These are phyloP conservation scores for Vanilla planifolia DNA, from an alignment of 106 monocot genomes.

Conservation along the genomic window DNA sequence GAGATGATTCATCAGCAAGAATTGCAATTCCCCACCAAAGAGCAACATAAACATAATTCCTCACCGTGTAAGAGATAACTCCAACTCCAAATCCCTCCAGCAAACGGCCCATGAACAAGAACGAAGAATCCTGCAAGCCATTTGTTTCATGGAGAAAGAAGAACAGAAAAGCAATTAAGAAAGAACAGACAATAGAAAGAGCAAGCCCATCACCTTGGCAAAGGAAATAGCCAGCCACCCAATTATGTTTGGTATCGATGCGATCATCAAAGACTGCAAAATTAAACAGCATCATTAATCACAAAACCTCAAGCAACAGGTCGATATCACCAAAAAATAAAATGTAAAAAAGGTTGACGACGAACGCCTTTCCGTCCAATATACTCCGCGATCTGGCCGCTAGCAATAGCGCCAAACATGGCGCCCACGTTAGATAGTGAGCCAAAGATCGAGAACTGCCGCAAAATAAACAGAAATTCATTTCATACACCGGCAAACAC, in stretches of 20 bases:
- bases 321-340: background rate
- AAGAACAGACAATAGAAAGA: background rate
- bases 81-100: slow-evolving; percentile 96
- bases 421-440: slow-evolving; percentile 97
- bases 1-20: too few relatives aligned
- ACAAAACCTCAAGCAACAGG: background rate
- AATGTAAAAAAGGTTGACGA: background rate
- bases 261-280: slow-evolving; percentile 85
- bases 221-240: slow-evolving; percentile 94
- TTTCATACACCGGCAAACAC: too few relatives aligned
- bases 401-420: slow-evolving; percentile 93
- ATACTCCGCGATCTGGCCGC: slow-evolving; percentile 93
- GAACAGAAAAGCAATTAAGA: background rate
- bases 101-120: slow-evolving; percentile 88
- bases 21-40: background rate
- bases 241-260: slow-evolving; percentile 82
- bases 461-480: slow-evolving; percentile 1
- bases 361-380: slow-evolving; percentile 89
- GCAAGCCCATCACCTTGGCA: slow-evolving; percentile 53
- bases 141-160: too few relatives aligned
- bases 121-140: slow-evolving; percentile 64
- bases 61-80: slow-evolving; percentile 72
- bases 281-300: background rate
- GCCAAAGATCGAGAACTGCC: slow-evolving; percentile 77
- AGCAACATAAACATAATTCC: slow-evolving; percentile 3